Evolutionary conservation across 2,329 filamentous ascomycete species (phyloP), one percentile per base, ranked within the genome.

Genomic region (Cladobotryum mycophilum): DNA sequence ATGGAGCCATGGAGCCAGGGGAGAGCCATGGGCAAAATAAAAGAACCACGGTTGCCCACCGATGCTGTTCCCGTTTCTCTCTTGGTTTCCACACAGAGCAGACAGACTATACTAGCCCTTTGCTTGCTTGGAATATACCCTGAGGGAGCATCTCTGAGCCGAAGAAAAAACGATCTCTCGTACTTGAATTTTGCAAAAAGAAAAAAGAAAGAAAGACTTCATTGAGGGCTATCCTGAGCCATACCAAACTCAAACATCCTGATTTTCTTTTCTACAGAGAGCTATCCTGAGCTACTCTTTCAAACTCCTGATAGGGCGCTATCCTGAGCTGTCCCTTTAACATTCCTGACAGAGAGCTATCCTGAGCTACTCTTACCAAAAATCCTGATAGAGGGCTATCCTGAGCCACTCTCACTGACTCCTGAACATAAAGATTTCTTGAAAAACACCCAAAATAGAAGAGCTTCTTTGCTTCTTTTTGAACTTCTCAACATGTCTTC

Each of bases 211-310:
- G 30, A 14, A 33, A 14, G 15, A 22, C 46, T 44, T 41, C 11
- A 37, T 52, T 55, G 53, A 55, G 53, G 53, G 53, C 53, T 55
- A 55, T 53, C 53, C 53, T 55, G 53, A 55, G 53, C 53, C 47
- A 47, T 53, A 53, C 20, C 47, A 46, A 47, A 53, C 51, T 53
- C 51, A 53, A 49, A 30, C n/a, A 41, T 48, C 45, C 47, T 46
- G 43, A 50, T 45, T 42, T 49, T 40, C 43, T 22, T 40, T 18
- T 52, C 25, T 40, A 48, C 42, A 49, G 51, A 49, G 53, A 30
- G 53, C 53, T 55, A 55, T 53, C 53, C 53, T 55, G 53, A 55
- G 53, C 53, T 45, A 49, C 50, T 52, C 50, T 49, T 42, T 18
- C 17, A 25, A 18, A 42, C 40, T 25, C 40, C 36, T 38, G 36